A percentile compares a stretch with the other conserved stretches of the same genome.
phyloP scores from a whole-genome alignment of 2,329 filamentous ascomycete species.

The Thielaviopsis cerberus region DNA sequence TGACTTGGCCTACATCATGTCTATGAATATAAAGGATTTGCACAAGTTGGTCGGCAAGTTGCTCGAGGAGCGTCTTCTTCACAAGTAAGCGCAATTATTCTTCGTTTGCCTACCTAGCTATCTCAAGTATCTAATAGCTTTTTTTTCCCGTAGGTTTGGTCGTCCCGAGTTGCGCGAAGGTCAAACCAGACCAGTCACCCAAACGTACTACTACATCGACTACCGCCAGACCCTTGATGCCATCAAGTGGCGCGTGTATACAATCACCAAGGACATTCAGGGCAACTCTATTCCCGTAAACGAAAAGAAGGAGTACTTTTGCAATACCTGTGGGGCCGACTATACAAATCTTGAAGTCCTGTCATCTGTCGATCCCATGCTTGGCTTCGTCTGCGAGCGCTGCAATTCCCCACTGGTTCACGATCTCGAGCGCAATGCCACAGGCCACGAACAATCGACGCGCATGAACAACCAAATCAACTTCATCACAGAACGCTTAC shows the following conservation, averaged over 20 bases:
- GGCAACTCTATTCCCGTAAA: conserved; percentile 58
- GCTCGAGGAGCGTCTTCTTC: conserved; percentile 57
- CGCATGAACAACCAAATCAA: conserved; percentile 62
- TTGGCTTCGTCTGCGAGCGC: conserved; percentile 66
- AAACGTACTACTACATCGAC: conserved; percentile 95
- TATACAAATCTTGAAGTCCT: conserved; percentile 84
- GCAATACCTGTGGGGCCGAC: conserved; percentile 60
- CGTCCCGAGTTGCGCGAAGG: conserved; percentile 61
- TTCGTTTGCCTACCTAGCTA: neutral
- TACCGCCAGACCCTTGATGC: conserved; percentile 87
- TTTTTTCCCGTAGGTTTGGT: conserved; percentile 7
- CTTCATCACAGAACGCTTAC: conserved; percentile 58
- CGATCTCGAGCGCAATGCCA: conserved; percentile 47
- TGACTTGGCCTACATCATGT: conserved; percentile 71
- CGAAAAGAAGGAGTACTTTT: conserved; percentile 86
- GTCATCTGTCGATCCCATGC: conserved; percentile 40
- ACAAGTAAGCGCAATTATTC: conserved; percentile 10
- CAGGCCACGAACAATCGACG: conserved; percentile 54
- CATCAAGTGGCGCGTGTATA: conserved; percentile 85
- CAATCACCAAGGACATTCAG: conserved; percentile 75
- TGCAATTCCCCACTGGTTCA: conserved; percentile 49
- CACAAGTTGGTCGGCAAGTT: conserved; percentile 76
- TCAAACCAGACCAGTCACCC: conserved; percentile 61
- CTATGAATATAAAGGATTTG: conserved; percentile 78
- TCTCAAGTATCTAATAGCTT: neutral